phyloP scores from a whole-genome alignment of 148 eudicot genomes.

The Heliosperma pusillum region DNA sequence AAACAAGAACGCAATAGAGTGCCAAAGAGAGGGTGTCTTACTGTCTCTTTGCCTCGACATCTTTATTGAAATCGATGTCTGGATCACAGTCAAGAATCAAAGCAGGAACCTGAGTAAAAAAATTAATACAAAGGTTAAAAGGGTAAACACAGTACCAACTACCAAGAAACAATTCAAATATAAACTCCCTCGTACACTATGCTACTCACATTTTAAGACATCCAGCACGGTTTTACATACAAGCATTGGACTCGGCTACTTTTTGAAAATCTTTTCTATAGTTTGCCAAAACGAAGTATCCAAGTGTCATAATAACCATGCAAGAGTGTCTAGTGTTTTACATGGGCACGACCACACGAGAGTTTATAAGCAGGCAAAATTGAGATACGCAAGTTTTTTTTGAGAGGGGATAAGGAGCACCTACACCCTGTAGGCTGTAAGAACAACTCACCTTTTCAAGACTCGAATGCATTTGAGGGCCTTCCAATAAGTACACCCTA shows the following conservation, averaged over 20 bases:
- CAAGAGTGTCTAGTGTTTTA: background rate
- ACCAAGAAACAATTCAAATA: background rate
- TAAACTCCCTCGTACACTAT: background rate
- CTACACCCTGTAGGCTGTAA: background rate
- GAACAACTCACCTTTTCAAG: conserved; percentile 50
- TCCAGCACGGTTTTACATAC: no score
- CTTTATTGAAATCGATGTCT: conserved; percentile 77
- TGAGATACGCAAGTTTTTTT: background rate
- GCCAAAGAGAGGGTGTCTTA: conserved; percentile 36
- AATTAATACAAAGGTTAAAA: background rate
- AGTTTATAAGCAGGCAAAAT: background rate
- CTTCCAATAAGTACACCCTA: conserved; percentile 78
- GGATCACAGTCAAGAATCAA: conserved; percentile 92
- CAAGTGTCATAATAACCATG: background rate
- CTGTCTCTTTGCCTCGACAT: conserved; percentile 84
- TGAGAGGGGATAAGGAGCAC: background rate
- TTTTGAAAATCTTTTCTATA: background rate
- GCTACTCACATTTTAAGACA: no score
- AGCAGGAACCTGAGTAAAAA: conserved; percentile 75
- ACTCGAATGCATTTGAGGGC: conserved; percentile 89
- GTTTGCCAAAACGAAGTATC: background rate
- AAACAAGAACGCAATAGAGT: background rate
- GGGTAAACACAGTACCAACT: background rate
- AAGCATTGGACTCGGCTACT: background rate
- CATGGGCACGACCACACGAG: background rate